Percentiles rank a stretch among this genome's conserved stretches.
Conservation (phyloP, 1,284 basidiomycete species). For the Rhodotorula mucilaginosa region DNA sequence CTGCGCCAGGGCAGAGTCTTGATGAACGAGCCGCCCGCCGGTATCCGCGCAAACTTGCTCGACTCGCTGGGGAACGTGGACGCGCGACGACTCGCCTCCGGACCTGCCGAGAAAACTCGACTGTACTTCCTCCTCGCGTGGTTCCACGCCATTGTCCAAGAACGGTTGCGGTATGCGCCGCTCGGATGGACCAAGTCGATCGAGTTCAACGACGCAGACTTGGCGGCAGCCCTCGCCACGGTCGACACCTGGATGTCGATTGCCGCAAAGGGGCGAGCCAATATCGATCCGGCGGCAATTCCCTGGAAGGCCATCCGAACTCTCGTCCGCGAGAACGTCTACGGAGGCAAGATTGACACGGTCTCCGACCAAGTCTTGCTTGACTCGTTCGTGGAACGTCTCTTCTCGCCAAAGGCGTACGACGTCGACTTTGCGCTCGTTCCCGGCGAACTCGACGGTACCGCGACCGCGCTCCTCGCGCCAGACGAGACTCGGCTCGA, state of each 20-base stretch:
- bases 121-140: constrained; percentile 86
- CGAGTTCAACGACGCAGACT: constrained; percentile 97
- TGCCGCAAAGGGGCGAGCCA: constrained; percentile 78
- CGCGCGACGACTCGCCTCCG: constrained; percentile 63
- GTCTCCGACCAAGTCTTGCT: constrained; percentile 89
- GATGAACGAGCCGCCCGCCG: constrained; percentile 96
- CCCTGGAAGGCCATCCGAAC: constrained; percentile 90
- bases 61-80: constrained; percentile 82
- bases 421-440: constrained; percentile 88
- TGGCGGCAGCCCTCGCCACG: constrained; percentile 84
- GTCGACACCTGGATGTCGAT: constrained; percentile 83
- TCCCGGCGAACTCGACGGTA: constrained; percentile 51
- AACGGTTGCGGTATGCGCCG: constrained; percentile 88
- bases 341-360: constrained; percentile 82
- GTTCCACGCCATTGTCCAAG: constrained; percentile 96
- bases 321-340: constrained; percentile 89
- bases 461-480: constrained; percentile 55
- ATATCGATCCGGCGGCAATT: constrained; percentile 82
- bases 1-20: constrained; percentile 88
- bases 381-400: constrained; percentile 82
- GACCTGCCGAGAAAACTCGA: constrained; percentile 84
- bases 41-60: constrained; percentile 87
- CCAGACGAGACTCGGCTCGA: constrained; percentile 89
- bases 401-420: constrained; percentile 83
- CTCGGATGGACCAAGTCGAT: constrained; percentile 93